Base-by-base conservation (phyloP, 1,139 yeast genomes). In the Sugiyamaella neomexicana region DNA sequence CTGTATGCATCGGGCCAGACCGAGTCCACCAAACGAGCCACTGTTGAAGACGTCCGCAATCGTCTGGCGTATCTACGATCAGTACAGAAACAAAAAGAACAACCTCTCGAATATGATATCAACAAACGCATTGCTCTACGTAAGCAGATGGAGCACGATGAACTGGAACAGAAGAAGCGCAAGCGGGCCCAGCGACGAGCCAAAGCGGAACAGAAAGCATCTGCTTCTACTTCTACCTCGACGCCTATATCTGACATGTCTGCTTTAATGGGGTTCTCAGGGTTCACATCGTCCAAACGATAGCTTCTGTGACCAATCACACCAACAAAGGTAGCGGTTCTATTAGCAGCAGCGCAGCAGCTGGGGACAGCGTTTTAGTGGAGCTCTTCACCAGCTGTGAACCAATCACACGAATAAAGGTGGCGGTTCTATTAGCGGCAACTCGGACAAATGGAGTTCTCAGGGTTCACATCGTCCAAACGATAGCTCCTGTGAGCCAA, bases 371-470 rank as follows among this genome's bases (percentile, higher is more conserved):
- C n/a, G n/a, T n/a, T n/a, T n/a, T n/a, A n/a, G n/a, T n/a, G n/a
- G n/a, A n/a, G n/a, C n/a, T n/a, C n/a, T n/a, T n/a, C n/a, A n/a
- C n/a, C n/a, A n/a, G n/a, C n/a, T n/a, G n/a, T n/a, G n/a, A n/a
- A n/a, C n/a, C n/a, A n/a, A n/a, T n/a, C n/a, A n/a, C n/a, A n/a
- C n/a, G n/a, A n/a, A n/a, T n/a, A n/a, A n/a, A n/a, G n/a, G n/a
- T n/a, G n/a, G n/a, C n/a, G n/a, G n/a, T n/a, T n/a, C n/a, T n/a
- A n/a, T n/a, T n/a, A n/a, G n/a, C n/a, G n/a, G n/a, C n/a, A n/a
- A n/a, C n/a, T n/a, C n/a, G n/a, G n/a, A n/a, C n/a, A n/a, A 57
- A 83, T 86, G 90, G 93, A 91, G 1, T 82, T 86, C 59, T 63
- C 72, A 4, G 76, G 76, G 1, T 82, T 82, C 51, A 59, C 58